Evolutionary conservation across 305 asterid genomes (phyloP).

Genomic region (Fraxinus velutina): DNA sequence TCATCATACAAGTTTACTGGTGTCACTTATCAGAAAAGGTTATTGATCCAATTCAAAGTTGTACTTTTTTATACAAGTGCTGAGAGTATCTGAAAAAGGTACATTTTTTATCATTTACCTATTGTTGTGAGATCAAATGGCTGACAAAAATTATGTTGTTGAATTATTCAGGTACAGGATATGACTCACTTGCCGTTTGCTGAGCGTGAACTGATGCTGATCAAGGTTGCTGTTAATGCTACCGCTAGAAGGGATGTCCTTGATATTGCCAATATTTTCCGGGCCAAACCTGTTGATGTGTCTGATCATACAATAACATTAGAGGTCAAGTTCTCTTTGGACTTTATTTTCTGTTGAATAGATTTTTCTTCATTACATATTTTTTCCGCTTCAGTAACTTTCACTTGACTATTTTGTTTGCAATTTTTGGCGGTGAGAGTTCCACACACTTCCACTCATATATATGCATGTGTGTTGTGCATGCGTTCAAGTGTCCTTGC

Average conservation of each 20-base stretch:
- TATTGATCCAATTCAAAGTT: not conserved
- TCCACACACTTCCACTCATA: not conserved
- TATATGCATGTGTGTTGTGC: not conserved
- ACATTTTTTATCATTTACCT: not conserved
- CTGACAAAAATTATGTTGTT: slow-evolving; percentile 22
- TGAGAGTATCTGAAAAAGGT: not conserved
- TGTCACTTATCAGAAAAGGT: not conserved
- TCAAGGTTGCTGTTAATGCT: slow-evolving; percentile 82
- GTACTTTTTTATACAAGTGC: not conserved
- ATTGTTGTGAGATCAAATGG: slow-evolving; percentile 3
- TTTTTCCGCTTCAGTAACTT: not conserved
- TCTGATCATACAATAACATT: slow-evolving; percentile 89
- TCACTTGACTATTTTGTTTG: not conserved
- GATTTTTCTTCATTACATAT: slow-evolving; percentile 6
- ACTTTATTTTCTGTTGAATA: slow-evolving; percentile 1
- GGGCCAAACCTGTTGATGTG: slow-evolving; percentile 91
- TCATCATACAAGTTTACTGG: not conserved
- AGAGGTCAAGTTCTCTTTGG: slow-evolving; percentile 48
- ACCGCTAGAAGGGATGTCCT: slow-evolving; percentile 84
- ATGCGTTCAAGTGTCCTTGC: not conserved
- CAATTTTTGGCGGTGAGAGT: not conserved
- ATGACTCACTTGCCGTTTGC: slow-evolving; percentile 79
- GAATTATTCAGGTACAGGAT: slow-evolving; percentile 61
- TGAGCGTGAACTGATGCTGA: slow-evolving; percentile 90
- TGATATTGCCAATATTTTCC: slow-evolving; percentile 81